These are phyloP conservation scores for Rhynchosporium agropyri DNA, from an alignment of 2,329 filamentous ascomycete genomes.

Conservation along the genomic window DNA sequence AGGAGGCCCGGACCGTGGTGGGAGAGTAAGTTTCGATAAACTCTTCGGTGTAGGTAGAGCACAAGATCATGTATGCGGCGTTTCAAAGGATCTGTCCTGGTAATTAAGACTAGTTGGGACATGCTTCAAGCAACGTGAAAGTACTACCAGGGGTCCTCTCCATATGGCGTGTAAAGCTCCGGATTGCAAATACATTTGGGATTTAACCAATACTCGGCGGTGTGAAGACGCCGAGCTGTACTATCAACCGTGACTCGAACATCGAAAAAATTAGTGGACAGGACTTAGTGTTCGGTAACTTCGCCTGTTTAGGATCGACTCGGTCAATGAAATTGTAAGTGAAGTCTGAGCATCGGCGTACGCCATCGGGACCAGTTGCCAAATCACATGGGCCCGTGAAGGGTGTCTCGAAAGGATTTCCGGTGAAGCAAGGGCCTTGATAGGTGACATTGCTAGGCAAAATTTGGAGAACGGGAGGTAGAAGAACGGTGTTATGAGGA, in stretches of 20 bases:
- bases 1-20: background rate
- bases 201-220: background rate
- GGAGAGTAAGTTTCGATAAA: background rate
- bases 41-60: constrained; percentile 1
- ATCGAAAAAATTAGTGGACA: background rate
- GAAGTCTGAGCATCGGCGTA: background rate
- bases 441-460: background rate
- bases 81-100: background rate
- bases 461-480: background rate
- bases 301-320: background rate
- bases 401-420: background rate
- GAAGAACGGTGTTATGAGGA: background rate
- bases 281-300: background rate
- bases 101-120: too few relatives aligned
- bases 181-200: background rate
- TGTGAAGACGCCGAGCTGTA: constrained; percentile 2
- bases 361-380: background rate
- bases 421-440: background rate
- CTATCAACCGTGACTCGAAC: background rate
- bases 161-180: background rate
- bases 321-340: background rate
- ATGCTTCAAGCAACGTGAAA: too few relatives aligned
- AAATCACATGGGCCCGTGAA: constrained; percentile 3
- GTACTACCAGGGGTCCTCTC: background rate
- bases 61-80: background rate